These are phyloP conservation scores for Chamaenerion angustifolium DNA, from an alignment of 345 rosid genomes.

Conservation along the genomic window DNA sequence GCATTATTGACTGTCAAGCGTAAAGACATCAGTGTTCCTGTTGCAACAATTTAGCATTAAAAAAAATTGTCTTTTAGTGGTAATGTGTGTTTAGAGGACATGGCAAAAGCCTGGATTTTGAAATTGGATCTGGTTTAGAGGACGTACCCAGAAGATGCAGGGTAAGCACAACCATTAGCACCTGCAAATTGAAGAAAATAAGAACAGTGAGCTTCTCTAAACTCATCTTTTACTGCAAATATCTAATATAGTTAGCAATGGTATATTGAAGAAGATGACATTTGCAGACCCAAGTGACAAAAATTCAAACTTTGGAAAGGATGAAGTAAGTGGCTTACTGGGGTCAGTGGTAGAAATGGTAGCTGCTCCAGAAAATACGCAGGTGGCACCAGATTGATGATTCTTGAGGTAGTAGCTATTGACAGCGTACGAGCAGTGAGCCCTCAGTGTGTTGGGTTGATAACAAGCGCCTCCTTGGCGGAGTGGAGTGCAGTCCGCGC, in stretches of 20 bases:
- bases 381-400: constrained; percentile 53
- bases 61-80: too few relatives aligned
- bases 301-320: not conserved
- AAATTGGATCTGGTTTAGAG: not conserved
- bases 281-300: too few relatives aligned
- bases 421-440: constrained; percentile 80
- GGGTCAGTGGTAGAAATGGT: constrained; percentile 35
- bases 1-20: too few relatives aligned
- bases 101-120: too few relatives aligned
- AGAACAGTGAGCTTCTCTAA: not conserved
- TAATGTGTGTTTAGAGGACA: too few relatives aligned
- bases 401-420: constrained; percentile 84
- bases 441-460: constrained; percentile 56
- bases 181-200: constrained; percentile 17
- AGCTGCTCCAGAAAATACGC: constrained; percentile 78
- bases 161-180: constrained; percentile 27
- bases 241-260: not conserved
- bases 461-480: constrained; percentile 48
- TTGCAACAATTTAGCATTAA: too few relatives aligned
- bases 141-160: constrained; percentile 30
- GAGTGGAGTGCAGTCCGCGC: constrained; percentile 75
- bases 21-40: too few relatives aligned
- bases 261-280: not conserved
- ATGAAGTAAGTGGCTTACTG: constrained; percentile 19
- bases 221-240: not conserved